Evolutionary conservation across 352 stramenopile species (phyloP).

Genomic region (Phytophthora multivora): DNA sequence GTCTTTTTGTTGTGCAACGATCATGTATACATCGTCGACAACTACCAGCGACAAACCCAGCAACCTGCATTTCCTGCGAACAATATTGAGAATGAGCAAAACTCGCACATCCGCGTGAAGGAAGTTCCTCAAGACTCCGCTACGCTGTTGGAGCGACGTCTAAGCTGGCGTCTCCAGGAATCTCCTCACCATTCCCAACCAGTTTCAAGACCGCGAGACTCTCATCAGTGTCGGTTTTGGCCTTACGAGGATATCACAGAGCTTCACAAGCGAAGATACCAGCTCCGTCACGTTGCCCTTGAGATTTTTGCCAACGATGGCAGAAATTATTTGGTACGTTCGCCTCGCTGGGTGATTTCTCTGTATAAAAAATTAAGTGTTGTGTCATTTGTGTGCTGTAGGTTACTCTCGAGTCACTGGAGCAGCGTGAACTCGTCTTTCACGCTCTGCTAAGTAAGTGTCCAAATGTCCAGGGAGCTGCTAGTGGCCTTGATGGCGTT

Average conservation of each 20-base stretch:
- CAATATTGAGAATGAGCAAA: slow-evolving; percentile 17
- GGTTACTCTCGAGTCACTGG: slow-evolving; percentile 69
- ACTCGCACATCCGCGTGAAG: slow-evolving; percentile 42
- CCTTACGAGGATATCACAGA: slow-evolving; percentile 75
- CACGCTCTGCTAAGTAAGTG: slow-evolving; percentile 77
- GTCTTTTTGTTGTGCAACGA: slow-evolving; percentile 74
- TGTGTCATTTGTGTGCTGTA: slow-evolving; percentile 10
- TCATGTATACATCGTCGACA: slow-evolving; percentile 77
- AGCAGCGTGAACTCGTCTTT: slow-evolving; percentile 73
- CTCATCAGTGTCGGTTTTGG: slow-evolving; percentile 76
- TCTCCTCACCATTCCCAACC: slow-evolving; percentile 6
- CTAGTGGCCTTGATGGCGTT: slow-evolving; percentile 64
- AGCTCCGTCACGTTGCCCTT: slow-evolving; percentile 72
- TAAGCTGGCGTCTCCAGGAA: slow-evolving; percentile 45
- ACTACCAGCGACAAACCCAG: slow-evolving; percentile 57
- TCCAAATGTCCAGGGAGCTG: slow-evolving; percentile 68
- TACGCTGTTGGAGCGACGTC: slow-evolving; percentile 56
- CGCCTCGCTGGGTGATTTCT: background rate
- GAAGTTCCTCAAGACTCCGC: slow-evolving; percentile 55
- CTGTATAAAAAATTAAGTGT: background rate
- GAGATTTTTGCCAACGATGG: slow-evolving; percentile 80
- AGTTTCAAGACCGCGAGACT: slow-evolving; percentile 41
- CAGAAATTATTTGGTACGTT: slow-evolving; percentile 75
- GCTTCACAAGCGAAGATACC: slow-evolving; percentile 78
- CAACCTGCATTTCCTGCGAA: slow-evolving; percentile 3